Percentiles rank a stretch among this genome's conserved stretches.
These are phyloP conservation scores for Xylariales sp. DNA, from an alignment of 2,329 filamentous ascomycete species.

Conservation along the genomic window DNA sequence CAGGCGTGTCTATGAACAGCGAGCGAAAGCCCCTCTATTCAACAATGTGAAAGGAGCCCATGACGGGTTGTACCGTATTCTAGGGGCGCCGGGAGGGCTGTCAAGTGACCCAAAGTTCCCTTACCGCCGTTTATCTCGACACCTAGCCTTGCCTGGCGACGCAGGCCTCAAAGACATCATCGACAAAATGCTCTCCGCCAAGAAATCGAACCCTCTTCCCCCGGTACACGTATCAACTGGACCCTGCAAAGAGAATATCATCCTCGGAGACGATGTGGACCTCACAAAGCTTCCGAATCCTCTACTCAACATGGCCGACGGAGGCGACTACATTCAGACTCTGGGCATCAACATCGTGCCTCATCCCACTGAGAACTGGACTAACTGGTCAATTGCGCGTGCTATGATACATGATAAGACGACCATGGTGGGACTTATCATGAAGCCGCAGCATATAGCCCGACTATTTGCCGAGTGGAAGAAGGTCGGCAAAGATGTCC, in stretches of 20 bases:
- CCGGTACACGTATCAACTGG: constrained; percentile 29
- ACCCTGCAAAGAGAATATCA: constrained; percentile 36
- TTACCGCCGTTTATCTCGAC: constrained; percentile 36
- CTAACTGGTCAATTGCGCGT: constrained; percentile 39
- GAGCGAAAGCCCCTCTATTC: constrained; percentile 45
- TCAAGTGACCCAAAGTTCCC: constrained; percentile 22
- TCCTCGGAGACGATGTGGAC: constrained; percentile 35
- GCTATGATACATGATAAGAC: constrained; percentile 42
- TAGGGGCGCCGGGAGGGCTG: constrained; percentile 37
- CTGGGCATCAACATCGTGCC: constrained; percentile 44
- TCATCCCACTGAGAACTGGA: constrained; percentile 40
- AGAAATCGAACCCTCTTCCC: constrained; percentile 22
- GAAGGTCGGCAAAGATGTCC: constrained; percentile 37
- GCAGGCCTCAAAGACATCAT: constrained; percentile 32
- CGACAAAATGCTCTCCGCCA: constrained; percentile 35
- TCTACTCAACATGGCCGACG: constrained; percentile 37
- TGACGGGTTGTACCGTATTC: constrained; percentile 42
- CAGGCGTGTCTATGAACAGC: constrained; percentile 36
- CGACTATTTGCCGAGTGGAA: constrained; percentile 43
- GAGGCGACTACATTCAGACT: constrained; percentile 46
- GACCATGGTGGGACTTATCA: constrained; percentile 35
- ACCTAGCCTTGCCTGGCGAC: constrained; percentile 33
- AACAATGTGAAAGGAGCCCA: constrained; percentile 44
- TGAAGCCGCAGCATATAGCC: constrained; percentile 40
- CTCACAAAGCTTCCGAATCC: constrained; percentile 36